Base-by-base conservation (phyloP, 352 stramenopile species). In the Globisporangium viniferum region DNA sequence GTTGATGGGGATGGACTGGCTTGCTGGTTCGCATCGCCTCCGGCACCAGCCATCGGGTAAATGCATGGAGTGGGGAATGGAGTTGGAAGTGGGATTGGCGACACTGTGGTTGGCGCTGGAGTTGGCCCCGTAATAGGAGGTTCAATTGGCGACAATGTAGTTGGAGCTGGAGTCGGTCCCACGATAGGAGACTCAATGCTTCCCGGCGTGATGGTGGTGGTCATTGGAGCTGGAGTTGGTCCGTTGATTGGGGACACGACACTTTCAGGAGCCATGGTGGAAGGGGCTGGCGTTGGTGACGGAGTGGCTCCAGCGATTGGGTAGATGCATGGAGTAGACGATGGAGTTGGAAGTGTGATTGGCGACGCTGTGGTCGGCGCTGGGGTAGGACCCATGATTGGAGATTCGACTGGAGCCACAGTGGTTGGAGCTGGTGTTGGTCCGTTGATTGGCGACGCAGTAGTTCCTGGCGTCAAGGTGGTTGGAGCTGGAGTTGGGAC, bases 1-100 rank as follows among this genome's bases (percentile, higher is more conserved):
- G 56, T 48, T 44, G 56, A 14, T 12, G 51, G 24, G 5, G 24
- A n/a, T n/a, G 51, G 24, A 14, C 22, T 56, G 49, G 49, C 57
- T 63, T 41, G 35, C 35, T 41, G 35, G 8, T 41, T 41, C 35
- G 1, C 35, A 9, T 41, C 35, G 35, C 8, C 35, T 41, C 35
- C 35, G 12, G 35, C 35, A 41, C 57, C 57, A 35, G 57, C 57
- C 57, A 63, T 53, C 14, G 20, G n/a, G 35, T 63, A 63, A n/a
- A 31, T 63, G 57, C 57, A 63, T 35, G 57, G 57, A 36, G 57
- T 49, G 6, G 57, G 27, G 8, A 15, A 31, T 63, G 57, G 57
- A 0, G 57, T 63, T 53, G 35, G 22, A n/a, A 33, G 14, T 22
- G 57, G 33, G 33, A 62, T 27, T 49, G 56, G 56, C 1, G 31